phyloP scores from a whole-genome alignment of 108 stramenopile species.

The Cyclotella kingstonii region DNA sequence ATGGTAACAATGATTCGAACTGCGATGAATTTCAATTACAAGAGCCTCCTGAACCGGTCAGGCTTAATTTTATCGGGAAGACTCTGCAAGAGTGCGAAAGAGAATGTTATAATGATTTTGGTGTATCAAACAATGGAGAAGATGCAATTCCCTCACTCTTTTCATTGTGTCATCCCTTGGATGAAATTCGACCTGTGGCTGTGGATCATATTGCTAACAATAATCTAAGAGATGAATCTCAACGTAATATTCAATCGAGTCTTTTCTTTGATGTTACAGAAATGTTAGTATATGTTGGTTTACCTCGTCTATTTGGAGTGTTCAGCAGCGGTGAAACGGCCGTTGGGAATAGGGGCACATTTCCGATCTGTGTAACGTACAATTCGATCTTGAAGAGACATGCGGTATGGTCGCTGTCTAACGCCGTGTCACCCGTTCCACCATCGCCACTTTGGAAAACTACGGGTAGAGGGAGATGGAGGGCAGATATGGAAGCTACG shows the following conservation, averaged over 20 bases:
- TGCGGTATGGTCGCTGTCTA: slow-evolving; percentile 31
- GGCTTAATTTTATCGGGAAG: slow-evolving; percentile 6
- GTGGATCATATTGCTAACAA: not conserved
- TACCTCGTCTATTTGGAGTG: slow-evolving; percentile 32
- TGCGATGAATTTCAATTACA: slow-evolving; percentile 46
- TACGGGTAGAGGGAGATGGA: slow-evolving; percentile 33
- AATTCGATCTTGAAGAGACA: slow-evolving; percentile 22
- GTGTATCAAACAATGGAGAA: not conserved
- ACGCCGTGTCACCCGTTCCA: slow-evolving; percentile 14
- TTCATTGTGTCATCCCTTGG: slow-evolving; percentile 75
- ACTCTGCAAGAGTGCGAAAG: not conserved
- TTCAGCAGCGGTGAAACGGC: not conserved
- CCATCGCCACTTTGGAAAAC: slow-evolving; percentile 38
- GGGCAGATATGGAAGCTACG: not conserved
- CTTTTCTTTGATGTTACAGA: slow-evolving; percentile 57
- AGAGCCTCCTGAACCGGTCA: slow-evolving; percentile 54
- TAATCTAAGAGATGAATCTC: not conserved
- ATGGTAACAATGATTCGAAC: slow-evolving; percentile 1
- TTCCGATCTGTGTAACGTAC: slow-evolving; percentile 43
- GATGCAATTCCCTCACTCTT: slow-evolving; percentile 58
- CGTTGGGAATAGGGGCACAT: not conserved
- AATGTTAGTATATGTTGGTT: slow-evolving; percentile 58
- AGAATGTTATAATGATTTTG: not conserved
- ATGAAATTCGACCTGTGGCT: slow-evolving; percentile 67
- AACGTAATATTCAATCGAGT: slow-evolving; percentile 1